phyloP scores from a whole-genome alignment of 176 grass and related monocot species.

The Ensete ventricosum region DNA sequence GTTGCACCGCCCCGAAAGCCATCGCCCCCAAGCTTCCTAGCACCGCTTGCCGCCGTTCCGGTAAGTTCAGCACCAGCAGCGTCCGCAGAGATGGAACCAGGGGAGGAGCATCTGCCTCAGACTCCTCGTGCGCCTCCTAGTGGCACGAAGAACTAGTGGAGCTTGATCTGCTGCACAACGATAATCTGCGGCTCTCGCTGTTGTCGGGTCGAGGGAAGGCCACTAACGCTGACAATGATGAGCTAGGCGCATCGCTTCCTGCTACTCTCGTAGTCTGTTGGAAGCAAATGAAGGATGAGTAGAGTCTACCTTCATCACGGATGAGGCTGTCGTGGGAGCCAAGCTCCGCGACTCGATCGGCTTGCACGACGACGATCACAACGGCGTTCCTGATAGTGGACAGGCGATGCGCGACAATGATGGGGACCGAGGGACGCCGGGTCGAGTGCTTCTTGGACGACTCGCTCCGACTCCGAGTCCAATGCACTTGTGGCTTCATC shows the following conservation, averaged over 20 bases:
- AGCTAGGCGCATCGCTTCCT: neutral
- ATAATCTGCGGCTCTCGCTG: neutral
- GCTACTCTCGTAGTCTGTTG: neutral
- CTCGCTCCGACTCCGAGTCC: conserved; percentile 42
- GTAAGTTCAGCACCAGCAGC: neutral
- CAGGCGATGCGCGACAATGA: conserved; percentile 38
- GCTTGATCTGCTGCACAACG: neutral
- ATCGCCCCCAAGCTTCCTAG: neutral
- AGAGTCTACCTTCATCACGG: neutral
- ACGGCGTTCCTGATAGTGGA: conserved; percentile 38
- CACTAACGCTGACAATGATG: neutral
- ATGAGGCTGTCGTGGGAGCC: conserved; percentile 21
- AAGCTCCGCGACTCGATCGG: conserved; percentile 23
- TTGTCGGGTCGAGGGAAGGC: neutral
- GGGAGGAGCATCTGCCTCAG: neutral
- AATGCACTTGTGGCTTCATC: conserved; percentile 55
- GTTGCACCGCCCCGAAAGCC: neutral
- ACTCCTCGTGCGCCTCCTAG: neutral
- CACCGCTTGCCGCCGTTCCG: neutral
- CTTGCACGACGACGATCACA: conserved; percentile 28
- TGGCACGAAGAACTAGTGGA: neutral
- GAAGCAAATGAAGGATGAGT: neutral
- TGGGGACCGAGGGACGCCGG: conserved; percentile 32
- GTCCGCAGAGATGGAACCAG: neutral
- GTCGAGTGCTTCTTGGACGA: conserved; percentile 44